phyloP scores from a whole-genome alignment of 805 yeast genomes.

The Candida railenensis region DNA sequence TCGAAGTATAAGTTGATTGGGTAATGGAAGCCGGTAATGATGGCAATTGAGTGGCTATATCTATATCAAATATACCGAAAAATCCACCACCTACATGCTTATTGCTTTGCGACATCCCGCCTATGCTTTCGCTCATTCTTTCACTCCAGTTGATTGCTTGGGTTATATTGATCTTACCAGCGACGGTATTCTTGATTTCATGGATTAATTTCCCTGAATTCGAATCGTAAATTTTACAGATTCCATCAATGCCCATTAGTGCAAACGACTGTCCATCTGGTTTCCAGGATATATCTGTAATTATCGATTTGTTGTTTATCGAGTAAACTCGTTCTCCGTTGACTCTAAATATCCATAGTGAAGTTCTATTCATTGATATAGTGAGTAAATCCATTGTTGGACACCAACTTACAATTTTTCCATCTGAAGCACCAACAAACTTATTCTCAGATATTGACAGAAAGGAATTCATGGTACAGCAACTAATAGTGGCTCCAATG shows the following conservation, averaged over 20 bases:
- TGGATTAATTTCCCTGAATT: conserved; percentile 44
- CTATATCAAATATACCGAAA: conserved; percentile 25
- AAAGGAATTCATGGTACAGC: not conserved
- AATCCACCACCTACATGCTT: conserved; percentile 7
- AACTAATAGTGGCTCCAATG: no score
- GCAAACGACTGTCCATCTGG: conserved; percentile 42
- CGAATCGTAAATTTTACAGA: conserved; percentile 44
- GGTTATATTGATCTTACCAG: conserved; percentile 13
- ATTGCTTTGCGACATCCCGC: not conserved
- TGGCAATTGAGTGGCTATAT: conserved; percentile 34
- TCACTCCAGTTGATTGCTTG: conserved; percentile 12
- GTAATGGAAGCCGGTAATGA: conserved; percentile 8
- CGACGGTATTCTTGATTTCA: conserved; percentile 10
- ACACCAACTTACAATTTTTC: conserved; percentile 44
- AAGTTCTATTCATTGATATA: conserved; percentile 48
- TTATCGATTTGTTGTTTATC: conserved; percentile 33
- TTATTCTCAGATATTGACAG: conserved; percentile 7
- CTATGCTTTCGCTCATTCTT: conserved; percentile 14
- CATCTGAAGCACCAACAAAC: conserved; percentile 31
- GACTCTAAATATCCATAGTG: conserved; percentile 50
- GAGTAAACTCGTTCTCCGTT: conserved; percentile 56
- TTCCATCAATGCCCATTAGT: conserved; percentile 43
- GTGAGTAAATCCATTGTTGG: conserved; percentile 56
- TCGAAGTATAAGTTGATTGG: conserved; percentile 6
- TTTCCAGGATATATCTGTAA: conserved; percentile 30